phyloP scores from a whole-genome alignment of 495 filamentous ascomycete species.

The Sabuloglossum arenarium region DNA sequence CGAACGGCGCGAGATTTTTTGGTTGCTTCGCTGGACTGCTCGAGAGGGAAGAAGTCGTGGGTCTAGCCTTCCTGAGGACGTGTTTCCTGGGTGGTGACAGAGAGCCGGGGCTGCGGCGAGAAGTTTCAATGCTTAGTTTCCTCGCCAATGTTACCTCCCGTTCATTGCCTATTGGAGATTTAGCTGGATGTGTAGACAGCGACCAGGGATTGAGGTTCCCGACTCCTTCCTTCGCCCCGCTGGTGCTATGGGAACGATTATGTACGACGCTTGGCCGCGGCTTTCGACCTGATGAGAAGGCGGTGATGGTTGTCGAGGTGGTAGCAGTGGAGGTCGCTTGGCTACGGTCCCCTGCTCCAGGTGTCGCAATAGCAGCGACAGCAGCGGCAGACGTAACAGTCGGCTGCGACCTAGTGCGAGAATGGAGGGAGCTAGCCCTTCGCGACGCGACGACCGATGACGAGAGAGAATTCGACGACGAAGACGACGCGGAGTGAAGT shows the following conservation, averaged over 20 bases:
- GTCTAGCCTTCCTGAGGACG: not conserved
- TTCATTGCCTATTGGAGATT: slow-evolving; percentile 27
- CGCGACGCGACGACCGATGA: not conserved
- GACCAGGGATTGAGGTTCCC: slow-evolving; percentile 71
- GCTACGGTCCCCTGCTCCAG: not conserved
- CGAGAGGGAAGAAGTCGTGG: not conserved
- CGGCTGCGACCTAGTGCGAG: not conserved
- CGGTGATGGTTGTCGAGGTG: not conserved
- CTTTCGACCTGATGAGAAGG: not conserved
- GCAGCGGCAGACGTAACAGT: not conserved
- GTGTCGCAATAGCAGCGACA: not conserved
- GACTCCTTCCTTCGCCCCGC: slow-evolving; percentile 38
- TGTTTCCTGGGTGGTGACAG: not conserved
- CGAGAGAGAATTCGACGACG: not conserved
- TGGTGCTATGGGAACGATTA: slow-evolving; percentile 15
- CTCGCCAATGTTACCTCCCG: slow-evolving; percentile 31
- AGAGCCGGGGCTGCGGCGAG: not conserved
- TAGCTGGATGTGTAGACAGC: slow-evolving; percentile 52
- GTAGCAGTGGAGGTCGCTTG: not conserved
- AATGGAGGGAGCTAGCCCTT: not conserved
- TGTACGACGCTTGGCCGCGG: not conserved
- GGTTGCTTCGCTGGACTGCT: not conserved
- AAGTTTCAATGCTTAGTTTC: slow-evolving; percentile 26
- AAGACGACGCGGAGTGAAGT: not conserved
- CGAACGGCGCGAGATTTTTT: not conserved